These are phyloP conservation scores for Cytospora leucostoma DNA, from an alignment of 2,329 filamentous ascomycete genomes.

Conservation along the genomic window DNA sequence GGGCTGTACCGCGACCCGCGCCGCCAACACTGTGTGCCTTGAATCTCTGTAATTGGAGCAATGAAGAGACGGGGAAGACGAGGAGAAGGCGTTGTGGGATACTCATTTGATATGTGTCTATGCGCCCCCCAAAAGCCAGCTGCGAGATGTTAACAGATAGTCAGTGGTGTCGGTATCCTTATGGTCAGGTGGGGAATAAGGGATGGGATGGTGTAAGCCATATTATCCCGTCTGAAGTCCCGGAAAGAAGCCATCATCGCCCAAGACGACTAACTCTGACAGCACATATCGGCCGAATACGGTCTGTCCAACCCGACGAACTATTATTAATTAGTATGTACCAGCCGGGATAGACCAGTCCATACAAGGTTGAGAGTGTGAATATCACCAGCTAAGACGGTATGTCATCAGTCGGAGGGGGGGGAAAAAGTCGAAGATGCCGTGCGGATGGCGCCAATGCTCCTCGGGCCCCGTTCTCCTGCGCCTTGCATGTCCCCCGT, in stretches of 20 bases:
- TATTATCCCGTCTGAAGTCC: neutral
- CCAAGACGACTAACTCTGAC: neutral
- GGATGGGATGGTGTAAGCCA: neutral
- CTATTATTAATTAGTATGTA: neutral
- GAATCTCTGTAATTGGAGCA: neutral
- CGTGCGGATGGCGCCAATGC: slow-evolving; percentile 13
- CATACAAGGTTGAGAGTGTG: no score
- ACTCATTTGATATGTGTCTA: no score
- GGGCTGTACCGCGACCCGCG: neutral
- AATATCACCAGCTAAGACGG: no score
- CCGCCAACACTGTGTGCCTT: neutral
- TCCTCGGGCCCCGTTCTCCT: slow-evolving; percentile 19
- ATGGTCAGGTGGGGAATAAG: neutral
- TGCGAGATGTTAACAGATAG: neutral
- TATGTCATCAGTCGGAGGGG: neutral
- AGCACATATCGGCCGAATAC: neutral
- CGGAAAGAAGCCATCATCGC: neutral
- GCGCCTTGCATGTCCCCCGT: slow-evolving; percentile 21
- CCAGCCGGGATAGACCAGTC: no score
- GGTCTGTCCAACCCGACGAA: slow-evolving; percentile 11
- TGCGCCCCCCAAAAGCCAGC: no score
- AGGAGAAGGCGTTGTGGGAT: no score
- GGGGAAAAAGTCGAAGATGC: neutral
- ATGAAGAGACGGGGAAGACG: neutral
- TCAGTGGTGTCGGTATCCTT: neutral